Percentiles rank a stretch among this genome's conserved stretches.
These are phyloP conservation scores for Coniochaeta prunicola DNA, from an alignment of 2,329 filamentous ascomycete genomes.

Conservation along the genomic window DNA sequence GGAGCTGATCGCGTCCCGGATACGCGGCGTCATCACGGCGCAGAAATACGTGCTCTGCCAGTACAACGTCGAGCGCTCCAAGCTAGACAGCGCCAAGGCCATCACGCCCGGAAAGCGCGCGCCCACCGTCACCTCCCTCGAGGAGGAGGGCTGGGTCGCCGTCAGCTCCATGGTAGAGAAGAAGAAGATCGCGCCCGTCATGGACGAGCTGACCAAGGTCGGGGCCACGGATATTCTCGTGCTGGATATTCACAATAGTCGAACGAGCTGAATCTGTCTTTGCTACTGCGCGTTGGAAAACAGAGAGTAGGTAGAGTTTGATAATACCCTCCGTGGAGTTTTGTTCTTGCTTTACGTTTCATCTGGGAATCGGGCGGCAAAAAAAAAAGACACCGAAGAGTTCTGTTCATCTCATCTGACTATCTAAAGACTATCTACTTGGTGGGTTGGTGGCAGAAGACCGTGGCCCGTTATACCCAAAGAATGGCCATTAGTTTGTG, in stretches of 20 bases:
- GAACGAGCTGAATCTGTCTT: conserved; percentile 13
- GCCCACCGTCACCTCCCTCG: conserved; percentile 82
- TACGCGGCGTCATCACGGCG: conserved; percentile 89
- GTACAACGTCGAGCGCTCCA: conserved; percentile 78
- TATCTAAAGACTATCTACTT: background rate
- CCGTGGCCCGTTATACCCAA: background rate
- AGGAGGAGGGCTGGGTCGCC: conserved; percentile 89
- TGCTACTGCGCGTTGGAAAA: background rate
- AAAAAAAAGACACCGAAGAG: background rate
- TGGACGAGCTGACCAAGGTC: conserved; percentile 72
- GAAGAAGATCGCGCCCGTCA: conserved; percentile 74
- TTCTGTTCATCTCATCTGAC: background rate
- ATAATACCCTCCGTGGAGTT: background rate
- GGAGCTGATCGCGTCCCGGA: conserved; percentile 76
- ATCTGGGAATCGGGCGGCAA: background rate
- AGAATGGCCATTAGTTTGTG: too few species aligned
- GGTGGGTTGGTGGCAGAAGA: background rate
- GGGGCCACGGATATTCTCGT: conserved; percentile 84
- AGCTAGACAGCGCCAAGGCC: conserved; percentile 58
- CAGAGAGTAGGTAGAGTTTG: background rate
- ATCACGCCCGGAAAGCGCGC: conserved; percentile 93
- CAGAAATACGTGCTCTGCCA: conserved; percentile 92
- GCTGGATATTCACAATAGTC: conserved; percentile 71
- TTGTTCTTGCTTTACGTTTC: background rate
- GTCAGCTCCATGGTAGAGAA: conserved; percentile 90